Percentiles rank a stretch among this genome's conserved stretches.
phyloP scores from a whole-genome alignment of 768 basidiomycete species.

The Pleurotus ostreatus region DNA sequence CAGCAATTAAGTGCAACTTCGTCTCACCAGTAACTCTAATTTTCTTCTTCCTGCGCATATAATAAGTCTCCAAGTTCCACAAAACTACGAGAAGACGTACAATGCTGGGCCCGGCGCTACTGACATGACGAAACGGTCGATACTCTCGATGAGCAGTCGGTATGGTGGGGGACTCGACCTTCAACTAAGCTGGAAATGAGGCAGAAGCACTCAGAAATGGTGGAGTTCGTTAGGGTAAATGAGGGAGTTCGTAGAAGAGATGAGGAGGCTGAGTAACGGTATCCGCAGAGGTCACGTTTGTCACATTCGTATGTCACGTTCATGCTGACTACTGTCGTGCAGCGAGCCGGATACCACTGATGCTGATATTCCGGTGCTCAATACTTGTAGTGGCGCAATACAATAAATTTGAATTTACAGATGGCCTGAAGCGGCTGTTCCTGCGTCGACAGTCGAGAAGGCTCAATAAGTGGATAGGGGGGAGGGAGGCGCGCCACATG shows the following conservation, averaged over 20 bases:
- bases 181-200: background rate
- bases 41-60: slow-evolving; percentile 52
- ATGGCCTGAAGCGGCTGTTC: background rate
- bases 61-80: background rate
- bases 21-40: slow-evolving; percentile 69
- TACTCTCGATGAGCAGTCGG: background rate
- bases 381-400: too few relatives aligned
- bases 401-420: background rate
- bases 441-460: too few relatives aligned
- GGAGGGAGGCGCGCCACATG: too few relatives aligned
- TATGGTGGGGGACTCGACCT: background rate
- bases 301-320: background rate
- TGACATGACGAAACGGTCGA: slow-evolving; percentile 30
- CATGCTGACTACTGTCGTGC: background rate
- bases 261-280: background rate
- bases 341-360: background rate
- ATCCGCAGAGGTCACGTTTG: background rate
- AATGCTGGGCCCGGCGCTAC: slow-evolving; percentile 36
- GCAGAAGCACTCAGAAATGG: too few relatives aligned
- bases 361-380: background rate
- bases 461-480: too few relatives aligned
- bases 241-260: background rate
- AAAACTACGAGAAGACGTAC: slow-evolving; percentile 27
- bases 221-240: background rate
- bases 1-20: background rate